A percentile compares a stretch with the other conserved stretches of the same genome.
Conservation (phyloP, 129 eudicot species). For the Mikania micrantha region DNA sequence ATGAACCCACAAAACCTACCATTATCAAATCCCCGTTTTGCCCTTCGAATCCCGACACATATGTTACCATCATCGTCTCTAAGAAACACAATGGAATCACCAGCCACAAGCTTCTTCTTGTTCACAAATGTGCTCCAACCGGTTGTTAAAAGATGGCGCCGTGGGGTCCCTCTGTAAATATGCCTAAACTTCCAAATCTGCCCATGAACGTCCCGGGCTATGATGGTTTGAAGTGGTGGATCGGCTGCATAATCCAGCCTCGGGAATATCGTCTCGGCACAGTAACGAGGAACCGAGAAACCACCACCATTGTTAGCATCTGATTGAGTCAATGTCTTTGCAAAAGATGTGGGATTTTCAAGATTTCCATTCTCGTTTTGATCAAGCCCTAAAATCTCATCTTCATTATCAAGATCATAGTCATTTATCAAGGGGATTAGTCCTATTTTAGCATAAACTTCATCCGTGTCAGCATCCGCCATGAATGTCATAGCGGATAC, state of each 20-base stretch:
- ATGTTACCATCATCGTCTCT: constrained; percentile 61
- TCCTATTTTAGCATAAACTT: constrained; percentile 41
- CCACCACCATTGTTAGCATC: constrained; percentile 98
- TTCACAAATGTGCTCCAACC: constrained; percentile 88
- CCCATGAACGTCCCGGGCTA: constrained; percentile 39
- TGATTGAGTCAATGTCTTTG: constrained; percentile 70
- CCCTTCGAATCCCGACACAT: constrained; percentile 74
- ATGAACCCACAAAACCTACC: constrained; percentile 19
- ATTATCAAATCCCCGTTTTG: constrained; percentile 48
- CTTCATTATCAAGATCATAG: constrained; percentile 4
- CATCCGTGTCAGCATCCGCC: constrained; percentile 43
- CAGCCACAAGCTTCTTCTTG: constrained; percentile 63
- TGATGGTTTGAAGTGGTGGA: constrained; percentile 65
- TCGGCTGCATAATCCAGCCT: constrained; percentile 43
- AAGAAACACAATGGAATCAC: constrained; percentile 76
- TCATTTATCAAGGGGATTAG: constrained; percentile 29
- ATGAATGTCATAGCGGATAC: constrained; percentile 32
- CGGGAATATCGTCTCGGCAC: constrained; percentile 78
- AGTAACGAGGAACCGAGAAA: constrained; percentile 72
- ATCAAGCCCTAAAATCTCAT: constrained; percentile 37
- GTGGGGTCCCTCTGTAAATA: constrained; percentile 77
- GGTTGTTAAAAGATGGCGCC: constrained; percentile 70
- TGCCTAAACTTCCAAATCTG: constrained; percentile 65
- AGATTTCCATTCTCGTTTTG: constrained; percentile 26
- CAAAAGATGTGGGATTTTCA: constrained; percentile 52